Evolutionary conservation across 768 basidiomycete species (phyloP).

Genomic region (Lentinula lateritia): DNA sequence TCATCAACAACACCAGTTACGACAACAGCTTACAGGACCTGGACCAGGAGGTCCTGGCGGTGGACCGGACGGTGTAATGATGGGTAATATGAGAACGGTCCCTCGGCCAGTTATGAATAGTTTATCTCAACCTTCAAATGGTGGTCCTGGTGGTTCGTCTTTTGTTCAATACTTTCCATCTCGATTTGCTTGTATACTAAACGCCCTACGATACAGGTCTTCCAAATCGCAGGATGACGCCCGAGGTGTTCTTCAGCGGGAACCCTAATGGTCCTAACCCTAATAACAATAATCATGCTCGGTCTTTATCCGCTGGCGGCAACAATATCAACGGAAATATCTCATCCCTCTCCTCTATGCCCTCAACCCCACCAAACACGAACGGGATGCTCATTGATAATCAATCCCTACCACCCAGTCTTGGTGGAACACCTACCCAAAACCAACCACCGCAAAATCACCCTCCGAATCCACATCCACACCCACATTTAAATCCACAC

Average conservation of each 20-base stretch:
- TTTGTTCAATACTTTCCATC: constrained; percentile 26
- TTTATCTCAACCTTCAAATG: constrained; percentile 27
- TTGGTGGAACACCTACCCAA: constrained; percentile 31
- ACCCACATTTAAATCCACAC: constrained; percentile 25
- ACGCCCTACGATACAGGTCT: constrained; percentile 15
- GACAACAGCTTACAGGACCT: constrained; percentile 17
- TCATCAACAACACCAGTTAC: constrained; percentile 18
- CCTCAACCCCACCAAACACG: constrained; percentile 41
- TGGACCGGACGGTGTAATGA: constrained; percentile 8
- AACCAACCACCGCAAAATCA: constrained; percentile 26
- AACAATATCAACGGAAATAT: no score
- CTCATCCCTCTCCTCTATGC: constrained; percentile 22
- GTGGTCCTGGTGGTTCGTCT: constrained; percentile 17
- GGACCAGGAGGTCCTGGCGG: neutral
- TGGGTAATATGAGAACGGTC: neutral
- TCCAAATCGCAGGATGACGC: constrained; percentile 37
- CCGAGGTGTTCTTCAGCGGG: constrained; percentile 25
- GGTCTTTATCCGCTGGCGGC: no score
- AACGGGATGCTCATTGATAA: no score
- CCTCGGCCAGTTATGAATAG: constrained; percentile 40
- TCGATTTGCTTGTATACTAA: no score
- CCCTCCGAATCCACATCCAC: constrained; percentile 15
- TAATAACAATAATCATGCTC: neutral
- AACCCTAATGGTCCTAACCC: neutral
- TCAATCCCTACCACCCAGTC: no score